Evolutionary conservation across 805 yeast genomes (phyloP).

Genomic region (Candida xyloterini): DNA sequence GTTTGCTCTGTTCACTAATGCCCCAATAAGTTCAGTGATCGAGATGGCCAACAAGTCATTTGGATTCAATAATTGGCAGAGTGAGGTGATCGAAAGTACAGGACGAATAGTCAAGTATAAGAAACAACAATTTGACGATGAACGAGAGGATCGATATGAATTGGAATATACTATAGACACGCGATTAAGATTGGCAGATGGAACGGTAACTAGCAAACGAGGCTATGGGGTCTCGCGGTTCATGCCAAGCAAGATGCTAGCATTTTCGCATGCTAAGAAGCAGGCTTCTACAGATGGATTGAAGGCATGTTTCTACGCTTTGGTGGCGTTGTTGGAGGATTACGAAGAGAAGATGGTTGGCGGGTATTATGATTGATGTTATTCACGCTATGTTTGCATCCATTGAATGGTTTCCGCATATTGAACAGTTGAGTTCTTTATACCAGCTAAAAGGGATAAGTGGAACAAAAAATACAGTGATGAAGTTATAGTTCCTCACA

Average conservation of each 20-base stretch:
- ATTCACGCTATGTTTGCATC: conserved; percentile 10
- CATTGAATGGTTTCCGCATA: conserved; percentile 22
- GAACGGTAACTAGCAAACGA: conserved; percentile 35
- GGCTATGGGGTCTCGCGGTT: conserved; percentile 40
- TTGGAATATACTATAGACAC: conserved; percentile 28
- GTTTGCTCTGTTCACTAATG: conserved; percentile 16
- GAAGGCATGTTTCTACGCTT: conserved; percentile 39
- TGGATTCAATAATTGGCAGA: conserved; percentile 53
- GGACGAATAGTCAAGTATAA: conserved; percentile 14
- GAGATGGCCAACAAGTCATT: conserved; percentile 45
- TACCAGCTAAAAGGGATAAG: conserved; percentile 24
- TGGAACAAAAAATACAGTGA: conserved; percentile 28
- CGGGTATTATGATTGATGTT: conserved; percentile 22
- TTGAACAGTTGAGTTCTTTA: conserved; percentile 25
- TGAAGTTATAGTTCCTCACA: conserved; percentile 22
- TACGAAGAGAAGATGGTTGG: conserved; percentile 26
- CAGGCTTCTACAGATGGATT: conserved; percentile 47
- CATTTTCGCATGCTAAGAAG: conserved; percentile 41
- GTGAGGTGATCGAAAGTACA: conserved; percentile 31
- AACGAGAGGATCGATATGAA: conserved; percentile 15
- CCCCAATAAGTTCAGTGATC: conserved; percentile 27
- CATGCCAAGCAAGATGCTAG: conserved; percentile 34
- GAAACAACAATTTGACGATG: conserved; percentile 19
- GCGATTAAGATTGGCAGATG: conserved; percentile 41
- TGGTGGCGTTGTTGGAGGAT: conserved; percentile 30